Evolutionary conservation across 139 green algal genomes (phyloP), one percentile per base, ranked within the genome.

Genomic region (Chlorella sp.): DNA sequence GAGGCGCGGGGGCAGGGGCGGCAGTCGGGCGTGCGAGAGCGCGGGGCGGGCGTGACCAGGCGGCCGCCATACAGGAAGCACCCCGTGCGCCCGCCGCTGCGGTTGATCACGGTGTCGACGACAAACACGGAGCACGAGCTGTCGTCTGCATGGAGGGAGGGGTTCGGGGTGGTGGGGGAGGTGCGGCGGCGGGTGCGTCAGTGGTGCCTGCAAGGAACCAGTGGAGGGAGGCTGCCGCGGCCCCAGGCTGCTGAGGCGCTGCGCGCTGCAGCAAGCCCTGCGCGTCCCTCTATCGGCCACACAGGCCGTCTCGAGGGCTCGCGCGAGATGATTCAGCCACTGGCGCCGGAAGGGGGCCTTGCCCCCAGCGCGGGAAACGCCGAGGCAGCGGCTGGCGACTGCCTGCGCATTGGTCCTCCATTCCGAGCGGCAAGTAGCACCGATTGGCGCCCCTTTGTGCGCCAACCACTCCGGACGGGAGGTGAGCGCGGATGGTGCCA

Each of bases 51-150:
- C 22, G 64, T 66, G 9, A 88, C 24, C 53, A 88, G 66, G 64
- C 64, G 36, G 64, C 83, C 83, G 14, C 64, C 36, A 39, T 80
- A 80, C 3, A 86, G 82, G 82, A 86, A 86, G 82, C 82, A 86
- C 2, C 82, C 82, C 1, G 82, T 86, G 57, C 82, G 82, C 19
- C 82, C 82, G 3, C 82, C 82, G 57, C 82, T 86, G n/a, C 42
- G 57, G 36, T 86, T 86, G 57, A 86, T 34, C 22, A 86, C 82
- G 57, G 75, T 28, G n/a, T 16, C 76, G 9, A 86, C 82, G 18
- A 86, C 57, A n/a, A 86, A 86, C 28, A 86, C 57, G 1, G 80
- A 21, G 80, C 48, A 66, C 32, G 7, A 11, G 82, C 57, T 9
- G 82, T 86, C n/a, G 2, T 42, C 83, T 79, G 64, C 64, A 69